Conservation (phyloP, 805 yeast species). For the Kodamaea kaohsiungensis region DNA sequence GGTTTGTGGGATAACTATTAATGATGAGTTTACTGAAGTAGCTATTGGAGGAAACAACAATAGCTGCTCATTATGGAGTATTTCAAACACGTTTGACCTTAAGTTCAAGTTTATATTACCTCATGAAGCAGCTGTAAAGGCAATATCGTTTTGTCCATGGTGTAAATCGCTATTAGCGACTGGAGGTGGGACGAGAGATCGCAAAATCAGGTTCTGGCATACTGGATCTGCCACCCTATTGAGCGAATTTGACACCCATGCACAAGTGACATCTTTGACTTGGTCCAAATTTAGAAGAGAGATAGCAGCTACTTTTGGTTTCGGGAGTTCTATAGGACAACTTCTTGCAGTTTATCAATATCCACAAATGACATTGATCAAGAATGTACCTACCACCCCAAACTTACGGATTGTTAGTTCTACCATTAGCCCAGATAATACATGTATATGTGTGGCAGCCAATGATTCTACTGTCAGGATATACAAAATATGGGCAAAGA, state of each 20-base stretch:
- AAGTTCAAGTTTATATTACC: conserved; percentile 48
- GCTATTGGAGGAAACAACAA: conserved; percentile 90
- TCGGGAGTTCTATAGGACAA: conserved; percentile 41
- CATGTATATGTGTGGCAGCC: conserved; percentile 68
- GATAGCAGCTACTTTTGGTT: conserved; percentile 80
- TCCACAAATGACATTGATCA: conserved; percentile 56
- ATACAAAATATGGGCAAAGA: conserved; percentile 63
- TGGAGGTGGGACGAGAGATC: conserved; percentile 87
- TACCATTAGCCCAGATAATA: conserved; percentile 62
- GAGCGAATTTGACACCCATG: conserved; percentile 53
- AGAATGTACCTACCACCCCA: conserved; percentile 50
- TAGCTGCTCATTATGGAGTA: conserved; percentile 75
- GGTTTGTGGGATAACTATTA: conserved; percentile 56
- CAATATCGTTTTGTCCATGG: conserved; percentile 92
- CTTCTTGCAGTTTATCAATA: conserved; percentile 53
- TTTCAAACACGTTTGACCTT: conserved; percentile 39
- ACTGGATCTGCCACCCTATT: conserved; percentile 73
- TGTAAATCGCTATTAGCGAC: conserved; percentile 76
- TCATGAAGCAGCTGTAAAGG: conserved; percentile 88
- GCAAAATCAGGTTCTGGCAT: conserved; percentile 86
- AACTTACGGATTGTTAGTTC: conserved; percentile 67
- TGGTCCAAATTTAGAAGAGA: conserved; percentile 73
- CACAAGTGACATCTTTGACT: conserved; percentile 75
- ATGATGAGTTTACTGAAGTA: conserved; percentile 51
- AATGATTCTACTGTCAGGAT: conserved; percentile 79